Base-by-base conservation (phyloP, 2,329 filamentous ascomycete genomes). In the Exophiala xenobiotica region DNA sequence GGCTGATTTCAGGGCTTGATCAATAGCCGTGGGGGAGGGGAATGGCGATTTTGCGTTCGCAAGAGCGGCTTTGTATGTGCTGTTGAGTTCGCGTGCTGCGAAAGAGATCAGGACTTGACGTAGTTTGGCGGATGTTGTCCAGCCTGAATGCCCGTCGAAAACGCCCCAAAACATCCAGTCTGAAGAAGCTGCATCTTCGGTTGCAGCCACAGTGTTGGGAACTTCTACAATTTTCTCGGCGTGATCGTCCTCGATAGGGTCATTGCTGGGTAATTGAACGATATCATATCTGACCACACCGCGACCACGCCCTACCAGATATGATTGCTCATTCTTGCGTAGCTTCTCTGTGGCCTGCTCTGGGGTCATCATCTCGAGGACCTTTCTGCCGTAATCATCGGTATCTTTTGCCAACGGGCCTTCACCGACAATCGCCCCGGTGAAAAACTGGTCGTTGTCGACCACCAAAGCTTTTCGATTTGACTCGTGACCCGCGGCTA, bases 91-190 rank as follows among this genome's bases (percentile, higher is more conserved):
- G 46, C 90, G 83, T 22, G 91, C 92, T 40, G 99, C 93, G 65
- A 88, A 96, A 59, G 81, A 90, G 62, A 99, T 96, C 49, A 99
- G 79, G 11, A 88, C 86, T 70, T 99, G 90, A 51, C 93, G 87
- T 53, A 99, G 77, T 67, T 96, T 97, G 16, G 93, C 93, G 31
- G 93, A 97, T 5, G 93, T 99, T 3, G 93, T 96, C 93, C 93
- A 99, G 61, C 93, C 93, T 39, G 88, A 89, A 71, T 99, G 93
- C 0, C 93, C 93, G 67, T 99, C 93, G 70, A 97, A 99, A 14
- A 99, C 91, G 51, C 91, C 93, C 93, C 95, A 99, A 70, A 99
- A 99, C 90, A 97, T 97, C 93, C 93, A 99, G 70, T 99, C 95
- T 12, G 58, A 60, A 11, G 56, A 58, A 56, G 81, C 88, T 53